These are phyloP conservation scores for Begonia masoniana DNA, from an alignment of 306 rosid genomes.

Conservation along the genomic window DNA sequence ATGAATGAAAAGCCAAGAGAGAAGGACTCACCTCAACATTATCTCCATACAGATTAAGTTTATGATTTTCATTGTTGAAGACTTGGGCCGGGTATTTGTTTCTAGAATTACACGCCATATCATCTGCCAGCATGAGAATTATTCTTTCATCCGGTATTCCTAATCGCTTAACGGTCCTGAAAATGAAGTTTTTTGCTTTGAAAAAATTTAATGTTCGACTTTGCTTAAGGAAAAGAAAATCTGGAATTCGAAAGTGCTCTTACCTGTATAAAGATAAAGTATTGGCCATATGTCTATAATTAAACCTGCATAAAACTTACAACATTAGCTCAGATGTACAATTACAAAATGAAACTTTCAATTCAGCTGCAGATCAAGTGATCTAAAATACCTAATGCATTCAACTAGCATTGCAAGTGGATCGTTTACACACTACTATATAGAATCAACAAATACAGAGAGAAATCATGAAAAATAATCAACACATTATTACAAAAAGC, in stretches of 20 bases:
- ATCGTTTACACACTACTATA: too few species aligned
- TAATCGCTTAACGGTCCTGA: constrained; percentile 87
- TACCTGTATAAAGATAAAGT: constrained; percentile 82
- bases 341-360: too few species aligned
- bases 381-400: too few species aligned
- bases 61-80: constrained; percentile 91
- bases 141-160: constrained; percentile 99
- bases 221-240: too few species aligned
- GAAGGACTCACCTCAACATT: constrained; percentile 72
- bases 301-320: constrained; percentile 52
- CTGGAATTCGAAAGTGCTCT: neutral
- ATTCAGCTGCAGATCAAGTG: too few species aligned
- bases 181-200: constrained; percentile 7
- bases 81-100: constrained; percentile 95
- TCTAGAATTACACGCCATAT: constrained; percentile 95
- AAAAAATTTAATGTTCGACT: too few species aligned
- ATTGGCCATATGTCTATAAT: constrained; percentile 96
- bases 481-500: too few species aligned
- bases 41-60: constrained; percentile 85
- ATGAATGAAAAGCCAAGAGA: too few species aligned
- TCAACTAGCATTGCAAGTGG: too few species aligned
- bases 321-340: neutral
- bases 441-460: too few species aligned
- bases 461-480: too few species aligned
- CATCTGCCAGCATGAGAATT: constrained; percentile 95